Evolutionary conservation across 2,329 filamentous ascomycete species (phyloP), one percentile per base, ranked within the genome.

Genomic region (Hypocreales sp.): DNA sequence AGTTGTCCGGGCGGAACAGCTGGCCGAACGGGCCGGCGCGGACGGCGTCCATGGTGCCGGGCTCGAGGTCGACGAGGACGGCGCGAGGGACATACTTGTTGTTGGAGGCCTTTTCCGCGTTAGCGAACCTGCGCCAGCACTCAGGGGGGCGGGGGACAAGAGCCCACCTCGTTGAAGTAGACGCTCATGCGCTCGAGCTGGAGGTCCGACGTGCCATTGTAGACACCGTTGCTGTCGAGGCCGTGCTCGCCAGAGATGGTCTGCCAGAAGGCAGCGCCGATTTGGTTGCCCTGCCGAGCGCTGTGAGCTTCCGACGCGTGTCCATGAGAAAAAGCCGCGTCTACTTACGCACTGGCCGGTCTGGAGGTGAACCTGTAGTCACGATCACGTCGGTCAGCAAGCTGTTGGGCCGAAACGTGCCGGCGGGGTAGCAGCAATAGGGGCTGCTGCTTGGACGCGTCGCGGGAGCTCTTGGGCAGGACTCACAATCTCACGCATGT

Each of bases 121-220:
- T n/a, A n/a, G n/a, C n/a, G n/a, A n/a, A n/a, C n/a, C n/a, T n/a
- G n/a, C n/a, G n/a, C n/a, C n/a, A n/a, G n/a, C n/a, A n/a, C n/a
- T n/a, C n/a, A n/a, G n/a, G n/a, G n/a, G n/a, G n/a, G n/a, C n/a
- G n/a, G n/a, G n/a, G n/a, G 18, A 20, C 18, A 9, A 15, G 18
- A 22, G 45, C 56, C 32, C 52, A 67, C 64, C 61, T 70, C 64
- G 51, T 93, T 86, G 79, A 95, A 94, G 75, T 95, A 94, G 60
- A 95, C 87, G 61, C 86, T 98, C 86, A 98, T 93, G 53, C 90
- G 86, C 80, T 98, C 90, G 47, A 95, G 78, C 73, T 98, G 90
- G 57, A 95, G 84, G 63, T 95, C 90, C 24, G 87, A 95, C 46
- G 82, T 86, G 56, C 90, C 90, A 61, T 92, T 92, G 77, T 95